Base-by-base conservation (phyloP, 2,329 filamentous ascomycete species). In the Aureobasidium zeae region DNA sequence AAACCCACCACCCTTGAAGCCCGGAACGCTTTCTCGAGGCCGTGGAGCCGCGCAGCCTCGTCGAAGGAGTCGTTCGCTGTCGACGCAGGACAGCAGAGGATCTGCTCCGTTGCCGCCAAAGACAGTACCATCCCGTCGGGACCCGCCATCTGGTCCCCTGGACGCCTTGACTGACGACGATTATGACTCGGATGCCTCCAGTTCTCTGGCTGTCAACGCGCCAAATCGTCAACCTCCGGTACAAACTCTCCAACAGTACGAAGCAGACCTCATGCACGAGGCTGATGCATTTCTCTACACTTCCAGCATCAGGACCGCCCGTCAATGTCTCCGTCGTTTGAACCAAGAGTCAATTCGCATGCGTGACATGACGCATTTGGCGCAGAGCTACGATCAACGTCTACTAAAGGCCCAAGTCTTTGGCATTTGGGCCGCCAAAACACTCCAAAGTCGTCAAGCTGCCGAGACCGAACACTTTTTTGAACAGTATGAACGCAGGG, bases 401-500 rank as follows among this genome's bases (percentile, higher is more conserved):
- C 69, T 68, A 7, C 62, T 81, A 15, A 58, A 78, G 34, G 68
- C 65, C 26, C 66, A 73, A 49, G 71, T 69, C 0, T 65, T 79
- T 31, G 69, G 72, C 43, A 60, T 65, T 19, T 75, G 73, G 72
- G 63, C 62, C 39, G 57, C 56, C 11, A 60, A 60, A 13, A 56
- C 66, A 16, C 57, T 61, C 2, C 43, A 52, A 56, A 69, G 65
- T 45, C 63, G 62, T 10, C 65, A 67, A 33, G 57, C 52, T 11
- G 60, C 56, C 16, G 68, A 72, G 50, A 74, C 67, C 5, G 67
- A 74, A 36, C 63, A 62, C 26, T 77, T 76, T 51, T 77, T 72
- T 51, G 64, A 65, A 13, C 68, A 70, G 36, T 63, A 79, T 12
- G 76, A 80, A 56, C 67, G 63, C 38, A 73, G 77, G 33, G 81